phyloP scores from a whole-genome alignment of 2,329 filamentous ascomycete genomes.

The Aureobasidium sp. region DNA sequence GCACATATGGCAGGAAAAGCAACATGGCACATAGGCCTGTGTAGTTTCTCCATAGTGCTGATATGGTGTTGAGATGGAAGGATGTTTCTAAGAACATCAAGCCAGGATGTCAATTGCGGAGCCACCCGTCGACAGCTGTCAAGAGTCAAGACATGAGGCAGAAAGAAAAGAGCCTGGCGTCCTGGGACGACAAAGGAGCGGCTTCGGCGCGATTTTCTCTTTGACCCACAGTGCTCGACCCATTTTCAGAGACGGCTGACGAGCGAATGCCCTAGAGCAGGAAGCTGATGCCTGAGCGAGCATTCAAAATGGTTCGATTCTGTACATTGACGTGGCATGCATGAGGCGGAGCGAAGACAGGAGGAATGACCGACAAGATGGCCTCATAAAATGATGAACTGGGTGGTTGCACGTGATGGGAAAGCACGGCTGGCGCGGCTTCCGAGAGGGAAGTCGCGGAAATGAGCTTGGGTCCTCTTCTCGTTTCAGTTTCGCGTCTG shows the following conservation, averaged over 20 bases:
- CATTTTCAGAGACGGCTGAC: background rate
- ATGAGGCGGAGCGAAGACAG: background rate
- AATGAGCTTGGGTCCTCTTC: background rate
- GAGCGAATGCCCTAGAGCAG: background rate
- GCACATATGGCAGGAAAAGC: too few relatives aligned
- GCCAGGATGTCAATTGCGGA: background rate
- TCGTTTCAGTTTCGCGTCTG: constrained; percentile 8
- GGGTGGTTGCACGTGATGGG: background rate
- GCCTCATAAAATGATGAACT: background rate
- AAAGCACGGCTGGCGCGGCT: background rate
- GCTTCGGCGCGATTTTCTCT: background rate
- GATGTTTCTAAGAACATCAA: background rate
- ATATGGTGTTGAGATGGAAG: background rate
- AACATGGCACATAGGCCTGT: background rate
- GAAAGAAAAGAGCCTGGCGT: background rate
- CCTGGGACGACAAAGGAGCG: background rate
- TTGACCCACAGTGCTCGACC: background rate
- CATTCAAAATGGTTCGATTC: background rate
- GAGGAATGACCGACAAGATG: background rate
- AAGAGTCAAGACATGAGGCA: background rate
- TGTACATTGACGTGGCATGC: background rate
- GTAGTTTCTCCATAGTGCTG: too few relatives aligned
- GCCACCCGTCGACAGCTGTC: background rate
- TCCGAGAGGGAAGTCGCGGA: background rate
- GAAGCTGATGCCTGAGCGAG: background rate